phyloP scores from a whole-genome alignment of 2,329 filamentous ascomycete species.

The Didymella arachidicola region DNA sequence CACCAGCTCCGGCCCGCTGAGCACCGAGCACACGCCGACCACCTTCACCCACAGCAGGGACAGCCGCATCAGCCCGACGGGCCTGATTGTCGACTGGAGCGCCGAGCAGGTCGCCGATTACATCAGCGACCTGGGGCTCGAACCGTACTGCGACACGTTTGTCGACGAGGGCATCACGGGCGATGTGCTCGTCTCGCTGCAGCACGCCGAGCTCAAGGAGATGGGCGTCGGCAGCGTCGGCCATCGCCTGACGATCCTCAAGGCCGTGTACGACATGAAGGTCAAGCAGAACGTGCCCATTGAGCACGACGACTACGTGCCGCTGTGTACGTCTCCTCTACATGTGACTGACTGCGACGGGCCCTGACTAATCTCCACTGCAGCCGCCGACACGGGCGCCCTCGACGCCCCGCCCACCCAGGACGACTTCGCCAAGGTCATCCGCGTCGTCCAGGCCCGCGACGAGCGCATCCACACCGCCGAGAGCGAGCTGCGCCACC shows the following conservation, averaged over 20 bases:
- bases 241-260: conserved; percentile 92
- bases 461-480: conserved; percentile 88
- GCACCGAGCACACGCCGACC: conserved; percentile 78
- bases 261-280: conserved; percentile 96
- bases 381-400: conserved; percentile 87
- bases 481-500: conserved; percentile 81
- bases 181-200: conserved; percentile 85
- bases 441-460: conserved; percentile 85
- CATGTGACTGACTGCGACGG: background rate
- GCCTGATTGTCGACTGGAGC: conserved; percentile 80
- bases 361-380: background rate
- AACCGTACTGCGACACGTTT: conserved; percentile 83
- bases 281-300: conserved; percentile 90
- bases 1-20: conserved; percentile 75
- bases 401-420: conserved; percentile 88
- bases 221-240: conserved; percentile 94
- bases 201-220: conserved; percentile 92
- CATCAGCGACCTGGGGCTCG: conserved; percentile 77
- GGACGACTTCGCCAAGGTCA: conserved; percentile 90
- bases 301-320: conserved; percentile 92
- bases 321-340: conserved; percentile 72
- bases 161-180: conserved; percentile 94
- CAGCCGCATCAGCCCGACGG: conserved; percentile 73
- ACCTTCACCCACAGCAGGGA: conserved; percentile 73
- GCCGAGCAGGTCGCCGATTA: conserved; percentile 92